Evolutionary conservation across 2,329 filamentous ascomycete genomes (phyloP), one percentile per base, ranked within the genome.

Genomic region (Penicillium sp.): DNA sequence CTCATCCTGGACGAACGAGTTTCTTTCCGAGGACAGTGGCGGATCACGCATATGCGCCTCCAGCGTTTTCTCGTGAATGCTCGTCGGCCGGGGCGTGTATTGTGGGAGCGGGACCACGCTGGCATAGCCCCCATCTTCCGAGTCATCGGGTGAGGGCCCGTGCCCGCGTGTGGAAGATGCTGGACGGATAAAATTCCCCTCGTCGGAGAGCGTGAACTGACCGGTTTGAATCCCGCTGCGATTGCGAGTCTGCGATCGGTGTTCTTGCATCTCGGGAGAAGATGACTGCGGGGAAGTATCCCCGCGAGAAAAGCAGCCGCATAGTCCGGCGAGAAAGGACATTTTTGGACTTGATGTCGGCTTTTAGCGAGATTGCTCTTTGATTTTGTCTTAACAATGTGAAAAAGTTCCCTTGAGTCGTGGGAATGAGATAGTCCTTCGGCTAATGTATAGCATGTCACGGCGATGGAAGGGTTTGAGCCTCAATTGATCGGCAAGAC

Each of bases 11-110:
- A 35, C 49, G 11, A 37, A 39, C n/a, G 28, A 32, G 22, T 36
- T 35, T 3, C 39, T 37, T 10, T 49, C 38, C 1, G 55, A 59
- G 1, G 57, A 59, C 30, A 60, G 37, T 1, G 55, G 37, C 11
- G 54, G 50, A 32, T 64, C 57, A 13, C 54, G 56, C 39, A 59
- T 48, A 38, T 62, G 62, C 2, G 52, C 47, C 40, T 59, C 55
- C 6, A 67, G 52, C 0, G 61, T 67, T 44, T 68, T 68, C 41
- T 68, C 65, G 30, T 61, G 53, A 15, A 61, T 48, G 45, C 56
- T 65, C 43, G 59, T 48, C 6, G 65, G 63, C 2, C 59, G 62
- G 3, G 62, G 57, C 1, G 65, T 68, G 45, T 68, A 68, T 40
- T 60, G 56, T 27, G 65, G 65, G 31, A 66, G 58, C 8, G 64